A percentile compares a stretch with the other conserved stretches of the same genome.
These are phyloP conservation scores for Penicillium decumbens DNA, from an alignment of 2,329 filamentous ascomycete genomes.

Conservation along the genomic window DNA sequence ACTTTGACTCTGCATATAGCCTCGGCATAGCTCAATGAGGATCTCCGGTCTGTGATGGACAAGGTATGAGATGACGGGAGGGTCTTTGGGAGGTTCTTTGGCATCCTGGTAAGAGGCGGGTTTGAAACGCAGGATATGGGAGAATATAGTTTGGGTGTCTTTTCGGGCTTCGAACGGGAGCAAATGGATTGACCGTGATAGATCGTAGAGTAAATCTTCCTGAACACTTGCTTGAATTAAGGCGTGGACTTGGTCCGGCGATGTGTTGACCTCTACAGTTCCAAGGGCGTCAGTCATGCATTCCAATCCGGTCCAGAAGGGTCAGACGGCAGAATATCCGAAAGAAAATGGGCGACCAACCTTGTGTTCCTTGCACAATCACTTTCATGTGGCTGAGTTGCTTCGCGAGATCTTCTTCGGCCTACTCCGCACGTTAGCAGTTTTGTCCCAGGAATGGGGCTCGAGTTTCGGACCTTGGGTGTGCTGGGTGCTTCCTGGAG, in stretches of 20 bases:
- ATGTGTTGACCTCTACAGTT: constrained; percentile 70
- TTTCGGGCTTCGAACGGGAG: constrained; percentile 95
- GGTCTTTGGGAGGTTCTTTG: constrained; percentile 69
- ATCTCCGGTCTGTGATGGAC: constrained; percentile 82
- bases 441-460: constrained; percentile 52
- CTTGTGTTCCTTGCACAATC: constrained; percentile 86
- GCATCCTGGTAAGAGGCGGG: constrained; percentile 57
- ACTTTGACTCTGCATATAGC: constrained; percentile 85
- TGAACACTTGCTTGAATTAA: constrained; percentile 79
- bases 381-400: constrained; percentile 87
- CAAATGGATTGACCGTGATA: constrained; percentile 75
- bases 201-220: constrained; percentile 80
- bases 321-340: background rate
- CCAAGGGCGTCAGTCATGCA: constrained; percentile 9
- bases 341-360: constrained; percentile 43
- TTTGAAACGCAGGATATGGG: constrained; percentile 87
- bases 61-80: constrained; percentile 81
- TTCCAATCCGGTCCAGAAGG: constrained; percentile 3
- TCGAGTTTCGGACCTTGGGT: constrained; percentile 49
- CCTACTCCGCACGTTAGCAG: constrained; percentile 59
- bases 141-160: constrained; percentile 93
- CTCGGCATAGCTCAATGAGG: constrained; percentile 79
- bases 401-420: constrained; percentile 78
- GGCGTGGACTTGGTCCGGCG: constrained; percentile 80
- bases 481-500: constrained; percentile 55